Conservation (phyloP, 2,329 filamentous ascomycete genomes). For the Fusarium hostae region DNA sequence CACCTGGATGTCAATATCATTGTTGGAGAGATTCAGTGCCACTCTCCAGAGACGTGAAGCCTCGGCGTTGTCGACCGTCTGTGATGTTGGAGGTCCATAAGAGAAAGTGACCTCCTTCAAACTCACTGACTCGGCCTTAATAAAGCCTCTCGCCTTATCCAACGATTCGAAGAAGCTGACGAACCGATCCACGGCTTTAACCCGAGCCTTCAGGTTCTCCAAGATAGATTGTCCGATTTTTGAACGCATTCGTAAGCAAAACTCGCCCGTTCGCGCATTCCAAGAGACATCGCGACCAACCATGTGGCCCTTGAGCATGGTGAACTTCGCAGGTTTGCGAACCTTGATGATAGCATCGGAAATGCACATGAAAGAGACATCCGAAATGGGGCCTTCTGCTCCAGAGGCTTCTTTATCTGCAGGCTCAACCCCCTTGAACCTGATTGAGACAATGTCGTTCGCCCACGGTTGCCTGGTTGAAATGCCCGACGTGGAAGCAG, state of each 20-base stretch:
- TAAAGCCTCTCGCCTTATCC: slow-evolving; percentile 63
- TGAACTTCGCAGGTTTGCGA: slow-evolving; percentile 63
- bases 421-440: slow-evolving; percentile 61
- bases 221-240: slow-evolving; percentile 69
- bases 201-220: slow-evolving; percentile 65
- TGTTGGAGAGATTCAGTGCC: slow-evolving; percentile 65
- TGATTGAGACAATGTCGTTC: slow-evolving; percentile 66
- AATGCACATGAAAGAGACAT: slow-evolving; percentile 51
- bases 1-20: slow-evolving; percentile 68
- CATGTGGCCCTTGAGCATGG: slow-evolving; percentile 63
- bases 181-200: slow-evolving; percentile 76
- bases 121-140: slow-evolving; percentile 68
- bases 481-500: slow-evolving; percentile 24
- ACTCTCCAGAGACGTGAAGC: slow-evolving; percentile 59
- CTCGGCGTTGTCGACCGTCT: slow-evolving; percentile 1
- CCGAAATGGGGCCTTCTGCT: slow-evolving; percentile 9
- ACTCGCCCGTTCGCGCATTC: slow-evolving; percentile 67
- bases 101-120: slow-evolving; percentile 73
- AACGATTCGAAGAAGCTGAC: slow-evolving; percentile 77
- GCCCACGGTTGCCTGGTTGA: slow-evolving; percentile 62
- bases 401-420: slow-evolving; percentile 24
- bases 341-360: slow-evolving; percentile 67
- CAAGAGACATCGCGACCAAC: slow-evolving; percentile 71
- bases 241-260: slow-evolving; percentile 69
- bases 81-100: slow-evolving; percentile 61